Evolutionary conservation across 177 flowering plant genomes (phyloP).

Genomic region (Vitis hybrid): DNA sequence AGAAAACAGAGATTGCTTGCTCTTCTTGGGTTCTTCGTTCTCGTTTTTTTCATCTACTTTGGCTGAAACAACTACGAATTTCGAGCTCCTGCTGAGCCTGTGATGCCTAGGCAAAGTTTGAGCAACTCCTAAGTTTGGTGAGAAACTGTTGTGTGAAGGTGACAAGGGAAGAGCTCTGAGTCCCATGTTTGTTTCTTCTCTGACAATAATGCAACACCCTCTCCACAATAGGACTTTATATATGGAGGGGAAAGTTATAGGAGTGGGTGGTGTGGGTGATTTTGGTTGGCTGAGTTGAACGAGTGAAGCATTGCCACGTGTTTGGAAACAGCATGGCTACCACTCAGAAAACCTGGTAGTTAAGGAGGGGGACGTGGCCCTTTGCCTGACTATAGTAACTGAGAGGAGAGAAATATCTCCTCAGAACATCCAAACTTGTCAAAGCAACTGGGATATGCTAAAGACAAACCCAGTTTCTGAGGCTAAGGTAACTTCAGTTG

Average conservation of each 20-base stretch:
- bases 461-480: too few species aligned
- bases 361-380: constrained; percentile 44
- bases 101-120: constrained; percentile 15
- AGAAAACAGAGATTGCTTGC: constrained; percentile 60
- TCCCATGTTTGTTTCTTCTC: constrained; percentile 27
- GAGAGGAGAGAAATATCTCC: constrained; percentile 5
- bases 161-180: constrained; percentile 49
- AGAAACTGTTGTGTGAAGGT: constrained; percentile 37
- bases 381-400: constrained; percentile 17
- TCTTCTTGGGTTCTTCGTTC: constrained; percentile 33
- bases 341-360: constrained; percentile 27
- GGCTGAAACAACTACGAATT: constrained; percentile 40
- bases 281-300: not conserved
- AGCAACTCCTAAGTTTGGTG: constrained; percentile 17
- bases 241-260: not conserved
- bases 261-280: not conserved
- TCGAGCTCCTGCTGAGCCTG: constrained; percentile 17
- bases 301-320: constrained; percentile 1
- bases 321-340: not conserved
- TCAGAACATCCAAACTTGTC: not conserved
- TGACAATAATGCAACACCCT: not conserved
- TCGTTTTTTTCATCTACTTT: constrained; percentile 35
- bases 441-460: not conserved
- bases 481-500: too few species aligned
- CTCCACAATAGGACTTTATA: not conserved